Base-by-base conservation (phyloP, 2,329 filamentous ascomycete genomes). In the Colletotrichum kahawae region DNA sequence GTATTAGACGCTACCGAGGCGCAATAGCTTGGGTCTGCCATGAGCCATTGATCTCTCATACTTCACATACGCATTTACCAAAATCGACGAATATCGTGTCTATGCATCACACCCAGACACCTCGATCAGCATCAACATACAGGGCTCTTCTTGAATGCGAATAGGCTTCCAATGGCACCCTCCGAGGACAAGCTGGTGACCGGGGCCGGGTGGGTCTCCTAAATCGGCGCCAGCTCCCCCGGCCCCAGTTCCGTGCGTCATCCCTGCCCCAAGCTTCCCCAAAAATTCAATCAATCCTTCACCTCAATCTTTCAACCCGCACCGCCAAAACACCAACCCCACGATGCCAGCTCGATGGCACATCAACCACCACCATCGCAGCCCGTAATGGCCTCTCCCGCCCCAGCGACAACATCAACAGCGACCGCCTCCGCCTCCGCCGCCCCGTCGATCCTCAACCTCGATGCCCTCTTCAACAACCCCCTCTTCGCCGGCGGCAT, bases 401-500 rank as follows among this genome's bases (percentile, higher is more conserved):
- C 13, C 18, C 36, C 57, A 48, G 4, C 43, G 21, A 31, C 38
- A 24, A 27, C 56, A 6, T 59, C 70, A 16, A 65, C 64, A 38
- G 59, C 64, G 2, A 13, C 56, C n/a, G 10, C 54, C 8, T 14
- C 66, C 24, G 27, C 57, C 16, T 14, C 66, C 24, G 27, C 57
- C 16, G 14, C 27, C 3, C 21, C 59, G 4, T 56, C 67, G 2
- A 51, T 69, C 31, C 48, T 67, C 14, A 86, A 87, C 78, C 83
- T 92, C 83, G 88, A 92, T 87, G 87, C 86, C 27, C 88, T 93
- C 65, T 90, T 92, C 81, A 88, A 90, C 57, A 93, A 93, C 78
- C 92, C 92, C 14, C 86, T 92, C 62, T 92, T 92, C 80, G 90
- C 90, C 13, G 90, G 91, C 86, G 96, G 97, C 79, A 95, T 98